phyloP scores from a whole-genome alignment of 2,329 filamentous ascomycete species.

The Ophiostoma novo-ulmi region DNA sequence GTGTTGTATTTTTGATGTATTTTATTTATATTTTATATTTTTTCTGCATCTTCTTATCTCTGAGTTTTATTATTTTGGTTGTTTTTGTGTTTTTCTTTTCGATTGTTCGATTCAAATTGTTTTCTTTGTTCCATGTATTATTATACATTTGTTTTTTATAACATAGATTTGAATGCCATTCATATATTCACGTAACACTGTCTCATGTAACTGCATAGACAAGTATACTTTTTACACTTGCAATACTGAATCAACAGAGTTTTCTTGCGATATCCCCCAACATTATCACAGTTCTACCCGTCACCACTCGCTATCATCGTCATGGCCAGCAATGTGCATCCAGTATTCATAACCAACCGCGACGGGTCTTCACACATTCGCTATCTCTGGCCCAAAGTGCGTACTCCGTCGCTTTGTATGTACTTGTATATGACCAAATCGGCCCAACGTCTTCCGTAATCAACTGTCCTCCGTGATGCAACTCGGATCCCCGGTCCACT shows the following conservation, averaged over 20 bases:
- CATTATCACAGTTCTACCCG: not conserved
- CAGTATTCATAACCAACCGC: not conserved
- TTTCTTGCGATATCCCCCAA: not conserved
- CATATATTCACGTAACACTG: not conserved
- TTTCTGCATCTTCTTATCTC: not conserved
- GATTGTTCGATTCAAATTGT: no score
- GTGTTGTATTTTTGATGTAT: not conserved
- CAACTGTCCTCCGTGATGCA: slow-evolving; percentile 6
- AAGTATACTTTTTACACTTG: not conserved
- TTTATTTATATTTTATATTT: not conserved
- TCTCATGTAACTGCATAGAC: not conserved
- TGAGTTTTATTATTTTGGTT: not conserved
- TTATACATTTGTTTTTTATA: no score
- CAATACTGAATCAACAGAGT: not conserved
- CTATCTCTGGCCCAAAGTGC: not conserved
- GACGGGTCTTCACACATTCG: not conserved
- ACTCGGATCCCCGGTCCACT: not conserved
- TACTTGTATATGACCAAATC: not conserved
- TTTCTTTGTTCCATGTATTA: no score
- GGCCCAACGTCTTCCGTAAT: slow-evolving; percentile 3
- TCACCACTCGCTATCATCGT: not conserved
- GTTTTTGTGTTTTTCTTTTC: no score
- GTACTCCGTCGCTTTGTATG: not conserved
- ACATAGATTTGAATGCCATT: not conserved
- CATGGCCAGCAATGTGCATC: not conserved